Base-by-base conservation (phyloP, 768 basidiomycete species). In the Clitopilus hobsonii region DNA sequence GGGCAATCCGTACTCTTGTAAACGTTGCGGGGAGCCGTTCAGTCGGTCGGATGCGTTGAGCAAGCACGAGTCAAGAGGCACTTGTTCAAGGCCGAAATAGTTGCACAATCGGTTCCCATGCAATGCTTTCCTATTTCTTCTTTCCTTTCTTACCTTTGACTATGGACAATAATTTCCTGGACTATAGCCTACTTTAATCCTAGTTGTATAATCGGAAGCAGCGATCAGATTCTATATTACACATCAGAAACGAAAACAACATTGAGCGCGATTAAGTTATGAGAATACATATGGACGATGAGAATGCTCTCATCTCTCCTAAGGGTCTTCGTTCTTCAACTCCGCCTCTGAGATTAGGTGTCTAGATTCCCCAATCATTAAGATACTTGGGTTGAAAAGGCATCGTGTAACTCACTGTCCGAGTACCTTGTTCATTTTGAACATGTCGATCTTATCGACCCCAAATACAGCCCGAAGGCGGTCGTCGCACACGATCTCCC, bases 351-450 rank as follows among this genome's bases (percentile, higher is more conserved):
- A n/a, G 73, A 74, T 52, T 18, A 54, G 5, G 16, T n/a, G 18
- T 24, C n/a, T 55, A 13, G 49, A 32, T 49, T 16, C 48, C 18
- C 47, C 26, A 54, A 32, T 32, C n/a, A 14, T 13, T 13, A 41
- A 29, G 38, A 41, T 25, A 32, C 52, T 26, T 54, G 25, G 28
- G n/a, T n/a, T n/a, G n/a, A n/a, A n/a, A n/a, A n/a, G n/a, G n/a
- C n/a, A n/a, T n/a, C n/a, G 16, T 38, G 32, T 30, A 6, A 72
- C 80, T 67, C 61, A 93, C 88, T 86, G 76, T 66, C 89, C 88
- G 54, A 96, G 73, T 24, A 88, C 79, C 70, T 95, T 93, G 78
- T 95, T 96, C 94, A 96, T 96, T 60, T 78, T 84, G 74, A 96
- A 95, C 92, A 95, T 95, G 70, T 91, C 85, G 54, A 97, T 83